Base-by-base conservation (phyloP, 148 eudicot species). In the Tetragonia tetragonoides region DNA sequence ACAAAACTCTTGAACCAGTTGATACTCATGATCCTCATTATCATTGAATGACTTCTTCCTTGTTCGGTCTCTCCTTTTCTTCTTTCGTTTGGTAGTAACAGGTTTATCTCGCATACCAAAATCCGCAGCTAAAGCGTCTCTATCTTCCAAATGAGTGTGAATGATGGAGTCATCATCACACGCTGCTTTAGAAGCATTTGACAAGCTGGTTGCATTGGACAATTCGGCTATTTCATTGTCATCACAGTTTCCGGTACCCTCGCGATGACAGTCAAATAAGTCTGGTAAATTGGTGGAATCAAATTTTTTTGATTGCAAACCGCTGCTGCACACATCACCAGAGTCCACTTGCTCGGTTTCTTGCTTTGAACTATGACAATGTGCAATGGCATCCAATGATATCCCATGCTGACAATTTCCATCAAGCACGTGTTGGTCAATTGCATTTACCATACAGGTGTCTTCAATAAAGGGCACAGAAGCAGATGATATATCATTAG, bases 61-160 rank as follows among this genome's bases (percentile, higher is more conserved):
- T 10, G 76, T 73, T 53, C 88, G 87, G 23, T 28, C 63, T 82
- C 82, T 87, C 74, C 83, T 92, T 79, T 81, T 95, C 87, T 86
- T 89, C 85, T 83, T 87, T 78, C 75, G 63, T 70, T 87, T 90
- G 68, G 41, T 72, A 73, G 70, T 49, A 79, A 72, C 75, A 68
- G 66, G 64, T 56, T 66, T 49, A 44, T 62, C 72, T 78, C 77
- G 75, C 51, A 72, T 72, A 41, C 73, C 78, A 81, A 84, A 37
- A 71, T 76, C 78, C 61, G 68, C 73, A 28, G 72, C 57, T 53
- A 46, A n/a, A 60, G 68, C 65, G 74, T 59, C 81, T 20, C 8
- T 4, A 23, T 76, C 72, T 34, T 51, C 70, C 64, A 39, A 51
- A 62, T 66, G 72, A 72, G 68, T 24, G 20, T 41, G 56, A 76